Evolutionary conservation across 345 rosid species (phyloP), one percentile per base, ranked within the genome.

Genomic region (Fremontodendron californicum): DNA sequence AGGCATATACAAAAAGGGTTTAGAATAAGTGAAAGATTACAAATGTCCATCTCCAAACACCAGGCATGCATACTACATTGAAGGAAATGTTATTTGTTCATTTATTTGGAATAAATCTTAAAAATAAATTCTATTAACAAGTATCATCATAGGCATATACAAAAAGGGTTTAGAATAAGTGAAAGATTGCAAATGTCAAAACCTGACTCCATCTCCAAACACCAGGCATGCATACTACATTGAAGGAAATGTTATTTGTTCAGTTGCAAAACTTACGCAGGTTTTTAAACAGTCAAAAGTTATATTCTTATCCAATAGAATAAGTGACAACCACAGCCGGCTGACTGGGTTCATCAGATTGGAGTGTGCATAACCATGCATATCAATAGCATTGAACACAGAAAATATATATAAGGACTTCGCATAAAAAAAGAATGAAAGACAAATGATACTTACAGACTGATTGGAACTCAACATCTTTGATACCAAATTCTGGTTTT

Each of bases 401-500:
- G 49, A 21, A 10, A 39, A 19, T 19, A 58, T 58, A 21, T 8
- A 48, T 43, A 58, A 9, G 42, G 62, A 75, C 33, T 8, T n/a
- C 9, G 12, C 29, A 54, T 21, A 21, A 21, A 21, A 54, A 35
- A 10, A 35, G 29, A 45, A 63, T 64, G 19, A 39, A 52, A 60
- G 60, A 23, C 52, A 52, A 33, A 37, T 27, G 52, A 42, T 52
- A 86, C 89, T 76, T 85, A 92, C 98, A 74, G 37, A 71, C 51
- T 79, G 82, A 39, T 78, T 88, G 11, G 90, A 61, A 42, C 78
- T 80, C 23, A 78, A 62, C 33, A 45, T 37, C 77, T 61, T 85
- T 52, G 86, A 70, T 5, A 91, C 82, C 81, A 89, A 73, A 62
- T 91, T 78, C 81, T 82, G 88, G 69, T 90, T 93, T 82, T 93